These are phyloP conservation scores for Linnemannia schmuckeri DNA, from an alignment of 192 early-diverging fungal genomes.

Conservation along the genomic window DNA sequence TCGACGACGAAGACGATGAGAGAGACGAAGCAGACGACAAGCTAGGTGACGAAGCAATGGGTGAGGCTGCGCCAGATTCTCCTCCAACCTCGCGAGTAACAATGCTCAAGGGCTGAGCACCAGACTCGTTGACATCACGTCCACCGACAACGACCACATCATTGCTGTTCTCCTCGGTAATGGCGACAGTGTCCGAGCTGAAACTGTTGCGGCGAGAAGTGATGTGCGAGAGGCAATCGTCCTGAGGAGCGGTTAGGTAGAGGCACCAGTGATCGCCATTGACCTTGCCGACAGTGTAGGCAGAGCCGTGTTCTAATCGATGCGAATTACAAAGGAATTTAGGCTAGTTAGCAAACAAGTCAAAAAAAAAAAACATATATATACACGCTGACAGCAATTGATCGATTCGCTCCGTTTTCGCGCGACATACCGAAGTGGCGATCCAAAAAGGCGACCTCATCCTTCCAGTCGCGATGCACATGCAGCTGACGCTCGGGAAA, in stretches of 20 bases:
- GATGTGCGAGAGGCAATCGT: constrained; percentile 56
- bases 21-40: constrained; percentile 34
- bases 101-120: constrained; percentile 35
- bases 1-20: constrained; percentile 51
- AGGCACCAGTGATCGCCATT: constrained; percentile 98
- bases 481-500: constrained; percentile 92
- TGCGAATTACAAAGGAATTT: background rate
- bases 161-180: constrained; percentile 14
- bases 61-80: constrained; percentile 24
- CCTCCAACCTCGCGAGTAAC: constrained; percentile 19
- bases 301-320: constrained; percentile 72
- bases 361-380: background rate
- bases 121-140: constrained; percentile 9
- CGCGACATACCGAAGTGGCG: constrained; percentile 66
- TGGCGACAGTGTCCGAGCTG: constrained; percentile 60
- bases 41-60: constrained; percentile 2
- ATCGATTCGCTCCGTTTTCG: background rate
- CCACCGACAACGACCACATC: constrained; percentile 35
- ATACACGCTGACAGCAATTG: background rate
- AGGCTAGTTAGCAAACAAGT: background rate
- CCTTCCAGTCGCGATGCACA: constrained; percentile 92
- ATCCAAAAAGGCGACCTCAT: constrained; percentile 86
- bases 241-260: constrained; percentile 84
- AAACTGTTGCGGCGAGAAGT: constrained; percentile 54
- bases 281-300: constrained; percentile 93